Evolutionary conservation across 805 yeast genomes (phyloP).

Genomic region (Saitoella complicata): DNA sequence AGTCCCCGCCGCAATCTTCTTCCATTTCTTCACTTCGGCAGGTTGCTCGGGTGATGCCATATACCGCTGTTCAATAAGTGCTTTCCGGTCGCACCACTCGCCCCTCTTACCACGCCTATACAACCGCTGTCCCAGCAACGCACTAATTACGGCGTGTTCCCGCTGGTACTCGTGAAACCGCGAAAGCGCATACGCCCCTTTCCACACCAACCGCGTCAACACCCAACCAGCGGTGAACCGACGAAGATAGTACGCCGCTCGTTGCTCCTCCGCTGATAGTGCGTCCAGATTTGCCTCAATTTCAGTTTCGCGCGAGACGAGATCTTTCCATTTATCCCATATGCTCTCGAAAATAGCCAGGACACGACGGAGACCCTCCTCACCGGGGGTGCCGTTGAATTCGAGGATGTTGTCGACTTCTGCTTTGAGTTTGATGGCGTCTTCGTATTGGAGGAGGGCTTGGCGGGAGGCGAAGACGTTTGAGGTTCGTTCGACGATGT

Average conservation of each 20-base stretch:
- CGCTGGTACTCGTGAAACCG: conserved; percentile 4
- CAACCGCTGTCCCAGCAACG: conserved; percentile 6
- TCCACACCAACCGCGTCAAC: conserved; percentile 10
- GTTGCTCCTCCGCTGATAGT: background rate
- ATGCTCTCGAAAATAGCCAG: conserved; percentile 4
- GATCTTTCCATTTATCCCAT: conserved; percentile 3
- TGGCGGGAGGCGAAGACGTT: conserved; percentile 10
- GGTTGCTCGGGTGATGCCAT: conserved; percentile 2
- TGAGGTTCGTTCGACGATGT: conserved; percentile 8
- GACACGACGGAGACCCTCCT: background rate
- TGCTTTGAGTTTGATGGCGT: conserved; percentile 6
- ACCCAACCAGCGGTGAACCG: conserved; percentile 11
- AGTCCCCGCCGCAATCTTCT: conserved; percentile 7
- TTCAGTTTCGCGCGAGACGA: background rate
- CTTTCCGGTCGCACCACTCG: conserved; percentile 12
- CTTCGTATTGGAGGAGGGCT: conserved; percentile 11
- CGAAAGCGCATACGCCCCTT: conserved; percentile 7
- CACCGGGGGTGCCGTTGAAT: background rate
- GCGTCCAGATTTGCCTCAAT: no score
- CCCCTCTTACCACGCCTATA: conserved; percentile 13
- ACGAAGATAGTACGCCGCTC: conserved; percentile 8
- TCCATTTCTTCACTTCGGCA: conserved; percentile 7
- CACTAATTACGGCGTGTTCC: conserved; percentile 6
- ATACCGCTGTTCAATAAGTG: conserved; percentile 9
- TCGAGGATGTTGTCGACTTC: conserved; percentile 6